Evolutionary conservation across 352 stramenopile genomes (phyloP).

Genomic region (Pythium periplocum): DNA sequence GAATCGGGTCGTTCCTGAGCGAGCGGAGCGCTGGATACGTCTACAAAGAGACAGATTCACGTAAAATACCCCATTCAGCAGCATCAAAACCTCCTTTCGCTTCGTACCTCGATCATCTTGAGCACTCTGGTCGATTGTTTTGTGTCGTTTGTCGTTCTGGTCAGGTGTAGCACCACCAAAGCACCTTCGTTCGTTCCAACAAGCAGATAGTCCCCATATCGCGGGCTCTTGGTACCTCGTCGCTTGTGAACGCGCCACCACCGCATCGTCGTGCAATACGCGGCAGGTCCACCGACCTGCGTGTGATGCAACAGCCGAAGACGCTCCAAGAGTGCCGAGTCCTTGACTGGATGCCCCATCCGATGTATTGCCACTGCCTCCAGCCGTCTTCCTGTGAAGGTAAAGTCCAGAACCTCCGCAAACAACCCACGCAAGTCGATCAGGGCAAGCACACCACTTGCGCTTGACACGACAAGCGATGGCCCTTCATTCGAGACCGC

Average conservation of each 20-base stretch:
- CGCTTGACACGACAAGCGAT: conserved; percentile 27
- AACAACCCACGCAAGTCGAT: conserved; percentile 27
- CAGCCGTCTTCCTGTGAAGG: too few relatives aligned
- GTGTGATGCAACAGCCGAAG: conserved; percentile 20
- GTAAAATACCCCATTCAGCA: too few relatives aligned
- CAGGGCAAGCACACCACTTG: conserved; percentile 21
- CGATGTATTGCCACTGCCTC: too few relatives aligned
- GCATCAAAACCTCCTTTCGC: too few relatives aligned
- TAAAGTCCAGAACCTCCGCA: too few relatives aligned
- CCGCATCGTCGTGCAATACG: conserved; percentile 2
- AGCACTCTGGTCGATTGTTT: too few relatives aligned
- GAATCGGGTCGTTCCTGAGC: conserved; percentile 9
- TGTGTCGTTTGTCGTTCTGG: too few relatives aligned
- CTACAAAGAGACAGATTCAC: not conserved
- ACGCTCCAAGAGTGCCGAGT: too few relatives aligned
- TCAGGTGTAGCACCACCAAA: conserved; percentile 1
- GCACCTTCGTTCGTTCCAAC: conserved; percentile 11
- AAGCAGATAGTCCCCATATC: conserved; percentile 4
- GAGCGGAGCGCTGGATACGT: conserved; percentile 12
- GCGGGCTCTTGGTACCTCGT: not conserved
- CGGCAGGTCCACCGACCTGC: not conserved
- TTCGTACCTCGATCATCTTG: too few relatives aligned
- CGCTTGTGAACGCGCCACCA: conserved; percentile 6
- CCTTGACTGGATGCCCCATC: too few relatives aligned
- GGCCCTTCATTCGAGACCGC: conserved; percentile 24